phyloP scores from a whole-genome alignment of 2,329 filamentous ascomycete species.

The Alternaria sp. region DNA sequence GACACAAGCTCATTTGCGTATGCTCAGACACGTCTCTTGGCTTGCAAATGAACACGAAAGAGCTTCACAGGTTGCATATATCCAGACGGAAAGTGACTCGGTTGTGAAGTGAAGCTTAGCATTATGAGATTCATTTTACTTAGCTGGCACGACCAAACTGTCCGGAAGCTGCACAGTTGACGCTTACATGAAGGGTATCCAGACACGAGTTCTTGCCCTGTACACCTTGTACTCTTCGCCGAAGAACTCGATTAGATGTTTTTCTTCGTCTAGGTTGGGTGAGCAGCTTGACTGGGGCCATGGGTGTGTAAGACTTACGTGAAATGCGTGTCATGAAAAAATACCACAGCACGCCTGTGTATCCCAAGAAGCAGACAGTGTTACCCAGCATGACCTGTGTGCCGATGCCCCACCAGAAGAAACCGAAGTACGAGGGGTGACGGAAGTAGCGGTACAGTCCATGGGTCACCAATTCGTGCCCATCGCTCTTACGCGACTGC shows the following conservation, averaged over 20 bases:
- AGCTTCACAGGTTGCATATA: background rate
- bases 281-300: background rate
- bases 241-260: conserved; percentile 80
- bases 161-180: background rate
- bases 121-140: background rate
- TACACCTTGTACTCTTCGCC: conserved; percentile 81
- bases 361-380: conserved; percentile 74
- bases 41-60: background rate
- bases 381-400: conserved; percentile 93
- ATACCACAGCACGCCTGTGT: conserved; percentile 77
- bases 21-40: background rate
- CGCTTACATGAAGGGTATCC: conserved; percentile 75
- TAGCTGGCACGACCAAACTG: background rate
- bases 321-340: conserved; percentile 81
- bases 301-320: conserved; percentile 53
- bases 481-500: conserved; percentile 70
- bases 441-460: conserved; percentile 79
- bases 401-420: conserved; percentile 98
- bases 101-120: background rate
- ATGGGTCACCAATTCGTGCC: conserved; percentile 80
- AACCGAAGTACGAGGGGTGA: conserved; percentile 96
- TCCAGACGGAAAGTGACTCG: background rate
- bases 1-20: background rate
- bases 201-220: conserved; percentile 71
- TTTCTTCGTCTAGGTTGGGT: conserved; percentile 71